These are phyloP conservation scores for Fusarium luffae DNA, from an alignment of 2,329 filamentous ascomycete species.

Conservation along the genomic window DNA sequence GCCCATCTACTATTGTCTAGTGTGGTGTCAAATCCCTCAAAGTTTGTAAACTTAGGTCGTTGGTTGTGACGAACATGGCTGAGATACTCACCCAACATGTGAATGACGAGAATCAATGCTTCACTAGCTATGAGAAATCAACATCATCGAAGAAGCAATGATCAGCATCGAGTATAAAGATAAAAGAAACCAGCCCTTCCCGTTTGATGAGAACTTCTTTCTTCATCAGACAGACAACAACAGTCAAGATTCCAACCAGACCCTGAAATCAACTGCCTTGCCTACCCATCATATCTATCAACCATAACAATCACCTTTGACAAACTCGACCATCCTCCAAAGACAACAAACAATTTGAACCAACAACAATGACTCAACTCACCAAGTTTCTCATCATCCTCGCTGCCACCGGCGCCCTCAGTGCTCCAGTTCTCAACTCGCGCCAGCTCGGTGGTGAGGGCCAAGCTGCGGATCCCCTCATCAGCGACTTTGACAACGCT, in stretches of 20 bases:
- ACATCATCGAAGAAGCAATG: background rate
- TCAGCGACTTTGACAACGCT: background rate
- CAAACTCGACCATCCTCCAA: background rate
- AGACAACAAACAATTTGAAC: background rate
- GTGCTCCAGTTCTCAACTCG: background rate
- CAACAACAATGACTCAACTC: background rate
- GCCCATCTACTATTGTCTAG: background rate
- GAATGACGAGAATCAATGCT: background rate
- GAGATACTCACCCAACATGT: background rate
- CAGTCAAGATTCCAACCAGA: background rate
- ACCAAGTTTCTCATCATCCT: background rate
- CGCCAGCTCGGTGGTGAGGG: slow-evolving; percentile 11
- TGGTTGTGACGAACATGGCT: background rate
- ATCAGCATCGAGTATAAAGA: background rate
- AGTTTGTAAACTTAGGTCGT: background rate
- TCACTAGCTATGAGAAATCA: fast-evolving
- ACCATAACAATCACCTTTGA: background rate
- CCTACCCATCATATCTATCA: background rate
- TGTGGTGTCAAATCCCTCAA: background rate
- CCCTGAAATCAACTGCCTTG: background rate
- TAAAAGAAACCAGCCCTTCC: background rate
- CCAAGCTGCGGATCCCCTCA: background rate
- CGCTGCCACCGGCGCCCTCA: background rate
- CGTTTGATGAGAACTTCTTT: fast-evolving
- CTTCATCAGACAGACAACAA: background rate